Conservation (phyloP, 495 filamentous ascomycete genomes). For the Hyaloscypha hepaticicola region DNA sequence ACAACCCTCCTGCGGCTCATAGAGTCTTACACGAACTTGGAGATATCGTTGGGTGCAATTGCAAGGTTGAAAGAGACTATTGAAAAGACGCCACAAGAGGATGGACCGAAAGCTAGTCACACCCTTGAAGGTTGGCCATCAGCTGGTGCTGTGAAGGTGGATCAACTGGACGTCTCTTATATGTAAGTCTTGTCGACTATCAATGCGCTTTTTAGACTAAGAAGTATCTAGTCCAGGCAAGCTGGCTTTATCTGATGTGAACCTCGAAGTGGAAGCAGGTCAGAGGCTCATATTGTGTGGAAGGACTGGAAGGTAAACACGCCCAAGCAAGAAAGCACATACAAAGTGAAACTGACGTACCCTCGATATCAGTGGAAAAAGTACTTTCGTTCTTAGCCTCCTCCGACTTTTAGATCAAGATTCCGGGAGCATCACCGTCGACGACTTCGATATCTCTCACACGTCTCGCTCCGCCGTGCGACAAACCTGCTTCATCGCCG, state of each 20-base stretch:
- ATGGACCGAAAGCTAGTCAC: background rate
- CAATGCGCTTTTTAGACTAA: background rate
- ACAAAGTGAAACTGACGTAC: background rate
- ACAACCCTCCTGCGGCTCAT: conserved; percentile 21
- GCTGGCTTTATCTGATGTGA: conserved; percentile 13
- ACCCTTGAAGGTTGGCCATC: conserved; percentile 35
- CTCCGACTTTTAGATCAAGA: conserved; percentile 37
- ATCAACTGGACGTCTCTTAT: conserved; percentile 45
- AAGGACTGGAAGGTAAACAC: conserved; percentile 19
- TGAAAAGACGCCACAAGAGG: conserved; percentile 11
- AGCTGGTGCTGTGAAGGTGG: conserved; percentile 44
- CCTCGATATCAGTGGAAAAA: conserved; percentile 29
- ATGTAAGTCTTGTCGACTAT: conserved; percentile 7
- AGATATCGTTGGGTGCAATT: conserved; percentile 43
- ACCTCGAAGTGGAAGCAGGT: conserved; percentile 33
- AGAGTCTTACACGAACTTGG: conserved; percentile 22
- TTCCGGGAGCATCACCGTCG: conserved; percentile 27
- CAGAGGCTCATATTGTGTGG: conserved; percentile 26
- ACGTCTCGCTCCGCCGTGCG: conserved; percentile 3
- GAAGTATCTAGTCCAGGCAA: background rate
- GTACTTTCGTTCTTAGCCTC: conserved; percentile 36
- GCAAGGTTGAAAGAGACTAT: conserved; percentile 33
- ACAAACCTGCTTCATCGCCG: conserved; percentile 37
- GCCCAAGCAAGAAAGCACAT: background rate
- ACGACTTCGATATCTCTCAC: conserved; percentile 28